These are phyloP conservation scores for Irpex sp. DNA, from an alignment of 1,284 basidiomycete species.

Conservation along the genomic window DNA sequence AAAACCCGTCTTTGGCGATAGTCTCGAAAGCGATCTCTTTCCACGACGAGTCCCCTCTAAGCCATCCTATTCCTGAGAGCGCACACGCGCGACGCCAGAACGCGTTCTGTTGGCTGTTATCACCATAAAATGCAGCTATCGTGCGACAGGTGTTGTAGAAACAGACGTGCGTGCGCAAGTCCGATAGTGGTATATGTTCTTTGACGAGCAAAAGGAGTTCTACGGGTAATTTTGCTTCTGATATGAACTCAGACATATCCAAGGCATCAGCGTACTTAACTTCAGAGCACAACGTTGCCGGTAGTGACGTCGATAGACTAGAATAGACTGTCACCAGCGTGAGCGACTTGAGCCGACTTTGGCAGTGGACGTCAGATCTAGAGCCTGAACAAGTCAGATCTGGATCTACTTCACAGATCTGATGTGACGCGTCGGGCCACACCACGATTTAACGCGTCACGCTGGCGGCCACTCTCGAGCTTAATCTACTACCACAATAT, in stretches of 20 bases:
- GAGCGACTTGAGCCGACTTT: not conserved
- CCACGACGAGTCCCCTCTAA: constrained; percentile 10
- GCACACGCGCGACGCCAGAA: constrained; percentile 17
- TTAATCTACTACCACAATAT: too few species aligned
- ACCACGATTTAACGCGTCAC: not conserved
- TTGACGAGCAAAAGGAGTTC: constrained; percentile 18
- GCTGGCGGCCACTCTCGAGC: too few species aligned
- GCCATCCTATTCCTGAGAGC: constrained; percentile 14
- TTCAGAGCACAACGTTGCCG: not conserved
- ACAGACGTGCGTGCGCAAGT: constrained; percentile 22
- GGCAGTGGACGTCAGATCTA: not conserved
- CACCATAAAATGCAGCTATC: constrained; percentile 13
- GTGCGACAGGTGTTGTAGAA: constrained; percentile 18
- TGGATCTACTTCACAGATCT: not conserved
- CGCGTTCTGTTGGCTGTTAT: constrained; percentile 11
- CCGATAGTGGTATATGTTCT: constrained; percentile 11
- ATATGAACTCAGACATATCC: not conserved
- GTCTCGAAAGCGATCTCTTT: constrained; percentile 17
- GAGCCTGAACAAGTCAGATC: not conserved
- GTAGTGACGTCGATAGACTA: not conserved
- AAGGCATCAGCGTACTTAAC: not conserved
- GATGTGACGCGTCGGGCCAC: not conserved
- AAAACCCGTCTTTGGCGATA: constrained; percentile 15
- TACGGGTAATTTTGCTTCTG: constrained; percentile 10
- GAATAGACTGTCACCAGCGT: not conserved